These are phyloP conservation scores for Acanthamoeba healyi DNA, from an alignment of 208 protist genomes.

Conservation along the genomic window DNA sequence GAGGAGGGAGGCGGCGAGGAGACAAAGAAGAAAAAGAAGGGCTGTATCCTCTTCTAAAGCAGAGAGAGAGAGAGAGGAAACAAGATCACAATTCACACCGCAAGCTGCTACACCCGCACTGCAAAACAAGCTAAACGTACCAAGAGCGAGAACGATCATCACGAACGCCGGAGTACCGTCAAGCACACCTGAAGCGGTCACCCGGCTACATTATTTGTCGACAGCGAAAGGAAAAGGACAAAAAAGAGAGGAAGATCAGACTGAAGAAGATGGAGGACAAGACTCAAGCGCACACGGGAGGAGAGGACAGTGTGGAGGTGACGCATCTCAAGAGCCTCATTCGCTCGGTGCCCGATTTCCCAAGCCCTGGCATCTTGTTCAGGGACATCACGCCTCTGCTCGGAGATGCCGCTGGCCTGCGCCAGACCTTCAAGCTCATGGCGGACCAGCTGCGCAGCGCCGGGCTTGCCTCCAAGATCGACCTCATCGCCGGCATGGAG, in stretches of 20 bases:
- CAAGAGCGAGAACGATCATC: no score
- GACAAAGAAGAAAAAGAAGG: conserved; percentile 2
- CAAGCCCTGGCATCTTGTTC: conserved; percentile 27
- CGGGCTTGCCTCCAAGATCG: not conserved
- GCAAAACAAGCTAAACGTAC: no score
- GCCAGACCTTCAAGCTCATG: not conserved
- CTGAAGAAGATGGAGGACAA: not conserved
- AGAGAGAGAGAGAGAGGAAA: no score
- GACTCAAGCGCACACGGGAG: not conserved
- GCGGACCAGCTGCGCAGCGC: not conserved
- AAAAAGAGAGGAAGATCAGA: not conserved
- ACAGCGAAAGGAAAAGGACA: no score
- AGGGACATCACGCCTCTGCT: conserved; percentile 32
- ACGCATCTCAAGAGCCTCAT: conserved; percentile 23
- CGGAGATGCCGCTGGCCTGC: not conserved
- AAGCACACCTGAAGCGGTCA: no score
- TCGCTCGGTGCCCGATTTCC: conserved; percentile 4
- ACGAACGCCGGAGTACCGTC: no score
- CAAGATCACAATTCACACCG: no score
- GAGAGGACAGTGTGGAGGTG: not conserved
- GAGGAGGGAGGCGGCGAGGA: not conserved
- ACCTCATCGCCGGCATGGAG: conserved; percentile 42
- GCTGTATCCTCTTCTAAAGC: not conserved
- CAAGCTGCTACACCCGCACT: no score
- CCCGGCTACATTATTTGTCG: no score